Percentiles rank a stretch among this genome's conserved stretches.
phyloP scores from a whole-genome alignment of 495 filamentous ascomycete genomes.

The Penicillium herquei region DNA sequence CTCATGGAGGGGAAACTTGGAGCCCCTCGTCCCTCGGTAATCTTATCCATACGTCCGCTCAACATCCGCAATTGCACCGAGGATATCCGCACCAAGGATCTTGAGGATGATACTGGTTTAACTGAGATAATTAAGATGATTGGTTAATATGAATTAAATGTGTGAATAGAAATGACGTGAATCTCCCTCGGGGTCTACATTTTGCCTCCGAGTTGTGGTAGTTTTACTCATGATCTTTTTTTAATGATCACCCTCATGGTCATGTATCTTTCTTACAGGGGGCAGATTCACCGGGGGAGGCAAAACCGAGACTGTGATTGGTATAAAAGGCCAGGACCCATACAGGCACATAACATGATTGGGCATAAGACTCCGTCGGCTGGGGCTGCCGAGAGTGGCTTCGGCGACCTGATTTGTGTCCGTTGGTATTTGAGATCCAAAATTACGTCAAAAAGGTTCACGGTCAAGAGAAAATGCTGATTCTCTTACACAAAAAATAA shows the following conservation, averaged over 20 bases:
- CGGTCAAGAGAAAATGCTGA: constrained; percentile 12
- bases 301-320: constrained; percentile 43
- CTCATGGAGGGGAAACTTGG: neutral
- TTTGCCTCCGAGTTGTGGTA: constrained; percentile 11
- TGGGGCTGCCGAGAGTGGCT: constrained; percentile 21
- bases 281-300: constrained; percentile 1
- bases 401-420: constrained; percentile 44
- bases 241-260: neutral
- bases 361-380: constrained; percentile 12
- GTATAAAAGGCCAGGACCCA: constrained; percentile 1
- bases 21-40: constrained; percentile 15
- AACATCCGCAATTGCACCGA: constrained; percentile 26
- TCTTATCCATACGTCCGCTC: constrained; percentile 3
- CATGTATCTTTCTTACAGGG: constrained; percentile 18
- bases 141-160: no score
- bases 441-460: constrained; percentile 31
- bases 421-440: constrained; percentile 27
- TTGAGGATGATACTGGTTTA: no score
- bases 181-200: constrained; percentile 15
- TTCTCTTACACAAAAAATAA: constrained; percentile 4
- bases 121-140: no score
- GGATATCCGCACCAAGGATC: constrained; percentile 13
- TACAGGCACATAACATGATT: constrained; percentile 11
- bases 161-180: no score
- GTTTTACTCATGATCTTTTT: neutral